Base-by-base conservation (phyloP, 1,284 basidiomycete species). In the Pseudozyma thailandica region DNA sequence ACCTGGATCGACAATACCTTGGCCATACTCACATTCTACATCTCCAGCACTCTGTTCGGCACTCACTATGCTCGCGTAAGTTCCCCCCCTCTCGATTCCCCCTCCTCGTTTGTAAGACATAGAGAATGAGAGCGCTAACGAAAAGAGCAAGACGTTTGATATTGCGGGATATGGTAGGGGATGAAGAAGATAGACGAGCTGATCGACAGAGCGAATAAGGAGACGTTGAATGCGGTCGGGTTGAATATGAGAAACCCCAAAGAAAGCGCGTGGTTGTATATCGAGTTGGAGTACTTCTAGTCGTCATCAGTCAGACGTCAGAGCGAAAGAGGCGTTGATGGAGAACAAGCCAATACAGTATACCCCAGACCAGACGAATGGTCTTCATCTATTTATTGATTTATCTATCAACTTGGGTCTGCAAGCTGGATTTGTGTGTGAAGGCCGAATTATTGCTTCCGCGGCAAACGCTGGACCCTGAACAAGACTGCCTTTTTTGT, bases 201-300 rank as follows among this genome's bases (percentile, higher is more conserved):
- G 37, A 86, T 94, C 47, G 87, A 88, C 31, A 85, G 87, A 47
- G 83, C 89, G 50, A 94, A 94, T 80, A 81, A 80, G 25, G 86
- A 87, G 44, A 65, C 90, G 18, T 92, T 89, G 83, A 91, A 94
- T 79, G 90, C 90, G 1, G 89, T 86, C 4, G 93, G 92, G 3
- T 83, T 94, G 71, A 90, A 92, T 69, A 87, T 94, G 44, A 84
- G 92, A 27, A 91, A 91, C 88, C 93, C 92, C 2, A 85, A 86
- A 37, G 87, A 87, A 75, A 89, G 90, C 58, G 93, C 90, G 0
- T 93, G 92, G 81, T 84, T 94, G 71, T 94, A 91, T 84, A 60
- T 85, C 38, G 84, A 85, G 69, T 54, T 84, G 38, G 83, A 84
- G 62, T 84, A 84, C 70, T 84, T 79, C 57, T 56, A 55, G 26